Base-by-base conservation (phyloP, 75 land plant genomes). In the Chamaecyparis obtusa region DNA sequence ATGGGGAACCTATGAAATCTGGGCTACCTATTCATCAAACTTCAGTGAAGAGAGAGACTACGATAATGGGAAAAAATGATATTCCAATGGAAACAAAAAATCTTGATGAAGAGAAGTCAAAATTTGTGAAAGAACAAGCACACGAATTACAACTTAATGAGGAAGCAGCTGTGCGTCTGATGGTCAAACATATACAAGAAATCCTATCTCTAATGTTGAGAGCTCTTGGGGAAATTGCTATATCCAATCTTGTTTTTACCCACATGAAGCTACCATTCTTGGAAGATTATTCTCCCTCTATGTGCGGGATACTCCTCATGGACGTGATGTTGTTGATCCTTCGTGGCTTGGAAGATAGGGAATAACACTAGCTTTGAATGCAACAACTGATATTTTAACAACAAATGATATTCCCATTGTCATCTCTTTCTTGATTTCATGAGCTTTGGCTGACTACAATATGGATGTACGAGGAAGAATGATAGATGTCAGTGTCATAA, bases 101-200 rank as follows among this genome's bases (percentile, higher is more conserved):
- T 82, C 35, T 88, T 90, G 88, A 85, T 83, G 51, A 55, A 90
- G 99, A 98, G 3, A 97, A 96, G 86, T 85, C 89, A 32, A 98
- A 93, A 89, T 92, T 94, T 75, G 96, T 95, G 32, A 98, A 98
- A 87, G 99, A 97, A 89, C 99, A 98, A 86, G 99, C 99, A 17
- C 92, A 96, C 10, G 99, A 96, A 49, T 81, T 94, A 83, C 91
- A 94, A 83, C 93, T 98, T n/a, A 94, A 87, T 86, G 99, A 98
- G 85, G 99, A 98, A 87, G 90, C 91, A 64, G 80, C 83, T 33
- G 85, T 94, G 76, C 95, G 99, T 35, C 89, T 90, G 49, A 95
- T 88, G 77, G 97, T 98, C 17, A 67, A 85, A 41, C 39, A 33
- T 27, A 91, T 98, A 72, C 91, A 97, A 88, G 90, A 85, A 55